Evolutionary conservation across 352 stramenopile species (phyloP), one percentile per base, ranked within the genome.

Genomic region (Phytophthora pluvialis): DNA sequence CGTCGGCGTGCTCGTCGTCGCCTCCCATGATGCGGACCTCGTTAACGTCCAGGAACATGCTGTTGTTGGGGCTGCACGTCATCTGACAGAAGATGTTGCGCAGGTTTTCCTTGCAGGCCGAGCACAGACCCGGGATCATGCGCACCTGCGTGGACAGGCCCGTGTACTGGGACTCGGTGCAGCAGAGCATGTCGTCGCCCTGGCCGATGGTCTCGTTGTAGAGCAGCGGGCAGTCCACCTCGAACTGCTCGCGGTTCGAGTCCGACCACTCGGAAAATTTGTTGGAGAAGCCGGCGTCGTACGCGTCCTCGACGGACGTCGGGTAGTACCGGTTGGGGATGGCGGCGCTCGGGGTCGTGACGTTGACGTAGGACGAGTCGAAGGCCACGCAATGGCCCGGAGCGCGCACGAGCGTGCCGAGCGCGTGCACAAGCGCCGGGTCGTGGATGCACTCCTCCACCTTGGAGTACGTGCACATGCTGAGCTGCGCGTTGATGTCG

Each of bases 41-140:
- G 18, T 75, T 72, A 11, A 86, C 50, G 38, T 86, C 75, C 11
- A 88, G 48, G 59, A 90, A 88, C 48, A 86, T 68, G 9, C 75
- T 82, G 67, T 90, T 87, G 69, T 82, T 87, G 13, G 81, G 81
- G 54, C 74, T 86, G 62, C 81, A 90, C 26, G 81, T 80, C 54
- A 87, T 83, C 48, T 86, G 75, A 40, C 81, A 90, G 56, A 81
- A 87, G 21, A 88, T 72, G 62, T 90, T 87, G 58, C 79, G 81
- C 55, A 90, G 68, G 38, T 88, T 86, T 36, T 85, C 67, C 62
- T 90, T 88, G 49, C 79, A 88, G 8, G 78, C 60, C 12, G 78
- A 79, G 51, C 81, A 90, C 29, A 81, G 60, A 10, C 81, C 79
- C 2, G 73, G 70, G 42, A 90, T 87, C 79, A 84, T 84, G 4